Evolutionary conservation across 257 asterid species (phyloP).

Genomic region (Ehretia macrophylla): DNA sequence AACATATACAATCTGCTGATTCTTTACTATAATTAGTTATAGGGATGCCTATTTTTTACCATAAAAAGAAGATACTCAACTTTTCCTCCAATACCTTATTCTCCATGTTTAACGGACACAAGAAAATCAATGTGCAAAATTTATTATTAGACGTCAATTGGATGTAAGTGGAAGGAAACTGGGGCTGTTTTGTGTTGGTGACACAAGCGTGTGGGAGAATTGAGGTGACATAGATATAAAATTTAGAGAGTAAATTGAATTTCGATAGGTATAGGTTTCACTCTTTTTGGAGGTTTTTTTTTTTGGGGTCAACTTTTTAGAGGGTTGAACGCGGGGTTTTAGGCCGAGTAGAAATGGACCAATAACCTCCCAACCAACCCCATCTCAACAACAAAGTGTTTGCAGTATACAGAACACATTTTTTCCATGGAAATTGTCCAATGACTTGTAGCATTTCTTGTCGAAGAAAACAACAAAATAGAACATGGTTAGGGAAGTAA

Average conservation of each 20-base stretch:
- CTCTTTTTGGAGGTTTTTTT: too few relatives aligned
- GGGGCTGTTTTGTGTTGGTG: constrained; percentile 14
- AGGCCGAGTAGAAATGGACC: constrained; percentile 40
- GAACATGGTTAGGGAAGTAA: too few relatives aligned
- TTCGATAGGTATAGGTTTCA: too few relatives aligned
- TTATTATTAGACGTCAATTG: not conserved
- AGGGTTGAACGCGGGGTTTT: constrained; percentile 54
- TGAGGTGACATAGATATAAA: constrained; percentile 50
- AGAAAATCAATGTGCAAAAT: too few relatives aligned
- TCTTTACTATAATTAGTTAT: too few relatives aligned
- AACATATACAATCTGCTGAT: too few relatives aligned
- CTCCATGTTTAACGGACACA: too few relatives aligned
- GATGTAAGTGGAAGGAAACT: not conserved
- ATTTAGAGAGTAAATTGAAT: too few relatives aligned
- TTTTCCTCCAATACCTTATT: constrained; percentile 6
- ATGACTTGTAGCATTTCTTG: constrained; percentile 1
- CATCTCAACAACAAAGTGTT: not conserved
- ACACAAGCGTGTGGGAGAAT: constrained; percentile 60
- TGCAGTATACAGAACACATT: not conserved
- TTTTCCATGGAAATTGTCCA: constrained; percentile 16
- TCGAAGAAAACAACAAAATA: too few relatives aligned
- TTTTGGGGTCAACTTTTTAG: too few relatives aligned
- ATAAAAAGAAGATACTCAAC: not conserved
- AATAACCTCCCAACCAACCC: constrained; percentile 20
- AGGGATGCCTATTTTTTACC: too few relatives aligned